Evolutionary conservation across 306 rosid species (phyloP), one percentile per base, ranked within the genome.

Genomic region (Vigna reflexopilosa): DNA sequence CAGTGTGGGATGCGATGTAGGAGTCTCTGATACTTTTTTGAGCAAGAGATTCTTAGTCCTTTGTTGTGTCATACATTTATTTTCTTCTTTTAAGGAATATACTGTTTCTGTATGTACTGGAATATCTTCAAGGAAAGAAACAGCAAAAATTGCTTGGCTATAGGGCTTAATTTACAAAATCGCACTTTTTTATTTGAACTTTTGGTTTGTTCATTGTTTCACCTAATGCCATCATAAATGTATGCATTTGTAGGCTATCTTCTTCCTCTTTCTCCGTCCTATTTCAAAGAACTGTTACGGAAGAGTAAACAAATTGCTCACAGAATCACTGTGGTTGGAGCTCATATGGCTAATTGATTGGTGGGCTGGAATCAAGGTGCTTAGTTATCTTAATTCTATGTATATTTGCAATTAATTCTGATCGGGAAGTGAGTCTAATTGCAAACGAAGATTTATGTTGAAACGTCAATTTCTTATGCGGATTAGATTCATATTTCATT

Each of bases 271-370:
- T 71, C 65, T 94, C 72, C 92, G 93, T 72, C 97, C 98, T 9
- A 2, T 91, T 15, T 88, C 98, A 58, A 92, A 78, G 84, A 78
- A 45, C 28, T 55, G 58, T 55, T 86, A 86, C 65, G 87, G 92
- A 82, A 94, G 72, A 84, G 77, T 88, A 75, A 92, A 94, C 86
- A 90, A 87, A 88, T 76, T 83, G 75, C 85, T 92, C 45, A 89
- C 90, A 30, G 97, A 94, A 81, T 80, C 85, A 70, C 77, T 94
- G 63, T 92, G 98, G 98, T 76, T 94, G 80, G 91, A 94, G 75
- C 91, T 90, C 81, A 74, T 92, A 75, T 94, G 94, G 88, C 95
- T 94, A 30, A 58, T 92, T 74, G 97, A 94, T 87, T 94, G 98
- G 98, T 90, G 98, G 97, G 95, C 92, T 13, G 89, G 87, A 17